phyloP scores from a whole-genome alignment of 148 eudicot species.

The Linanthus parryae region DNA sequence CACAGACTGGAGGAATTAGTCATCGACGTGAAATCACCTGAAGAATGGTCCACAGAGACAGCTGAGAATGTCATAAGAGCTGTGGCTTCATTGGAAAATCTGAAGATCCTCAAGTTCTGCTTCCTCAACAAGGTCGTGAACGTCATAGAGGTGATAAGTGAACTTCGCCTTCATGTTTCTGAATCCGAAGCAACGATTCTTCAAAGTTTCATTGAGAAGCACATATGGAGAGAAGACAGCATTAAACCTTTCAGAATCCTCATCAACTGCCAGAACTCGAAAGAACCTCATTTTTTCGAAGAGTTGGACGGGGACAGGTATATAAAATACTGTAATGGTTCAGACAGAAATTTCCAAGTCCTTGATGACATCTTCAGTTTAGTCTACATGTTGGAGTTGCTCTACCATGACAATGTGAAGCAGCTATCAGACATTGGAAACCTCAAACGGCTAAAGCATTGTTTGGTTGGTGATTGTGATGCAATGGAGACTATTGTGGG shows the following conservation, averaged over 20 bases:
- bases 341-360: neutral
- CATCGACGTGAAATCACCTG: neutral
- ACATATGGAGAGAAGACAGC: neutral
- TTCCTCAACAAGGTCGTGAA: neutral
- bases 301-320: neutral
- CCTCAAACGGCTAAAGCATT: neutral
- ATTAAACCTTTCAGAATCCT: neutral
- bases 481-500: conserved; percentile 5
- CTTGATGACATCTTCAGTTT: neutral
- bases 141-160: neutral
- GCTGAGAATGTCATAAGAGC: neutral
- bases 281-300: neutral
- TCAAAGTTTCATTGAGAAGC: neutral
- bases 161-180: neutral
- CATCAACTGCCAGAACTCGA: conserved; percentile 3
- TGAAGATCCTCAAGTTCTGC: neutral
- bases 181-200: neutral
- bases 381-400: neutral
- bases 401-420: conserved; percentile 2
- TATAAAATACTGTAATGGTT: neutral
- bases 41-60: neutral
- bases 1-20: too few relatives aligned
- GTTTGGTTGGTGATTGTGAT: conserved; percentile 4
- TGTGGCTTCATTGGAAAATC: neutral
- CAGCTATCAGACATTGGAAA: neutral